A percentile compares a stretch with the other conserved stretches of the same genome.
phyloP scores from a whole-genome alignment of 2,329 filamentous ascomycete genomes.

The Fusarium newnesense region DNA sequence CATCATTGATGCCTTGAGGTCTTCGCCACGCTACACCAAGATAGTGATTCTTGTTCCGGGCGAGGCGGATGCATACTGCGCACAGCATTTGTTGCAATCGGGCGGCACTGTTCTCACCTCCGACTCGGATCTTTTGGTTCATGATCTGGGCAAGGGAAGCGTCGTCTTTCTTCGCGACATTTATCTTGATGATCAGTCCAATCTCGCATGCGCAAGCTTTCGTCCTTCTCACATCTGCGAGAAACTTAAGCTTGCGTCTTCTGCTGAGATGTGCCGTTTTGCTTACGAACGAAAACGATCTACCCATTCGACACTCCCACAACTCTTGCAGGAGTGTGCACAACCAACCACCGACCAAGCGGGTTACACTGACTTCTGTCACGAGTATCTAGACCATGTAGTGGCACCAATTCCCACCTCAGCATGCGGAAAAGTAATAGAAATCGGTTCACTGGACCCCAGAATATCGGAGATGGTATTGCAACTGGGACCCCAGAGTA shows the following conservation, averaged over 20 bases:
- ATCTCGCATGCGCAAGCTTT: slow-evolving; percentile 44
- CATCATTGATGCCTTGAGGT: slow-evolving; percentile 75
- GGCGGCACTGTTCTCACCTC: slow-evolving; percentile 75
- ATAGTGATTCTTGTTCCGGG: slow-evolving; percentile 74
- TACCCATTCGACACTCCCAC: slow-evolving; percentile 44
- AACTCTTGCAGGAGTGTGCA: slow-evolving; percentile 45
- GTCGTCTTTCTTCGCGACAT: slow-evolving; percentile 78
- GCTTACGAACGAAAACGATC: slow-evolving; percentile 50
- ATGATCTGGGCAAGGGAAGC: slow-evolving; percentile 73
- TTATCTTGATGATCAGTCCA: slow-evolving; percentile 47
- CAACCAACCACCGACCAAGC: slow-evolving; percentile 28
- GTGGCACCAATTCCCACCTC: slow-evolving; percentile 29
- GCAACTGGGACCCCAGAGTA: slow-evolving; percentile 38
- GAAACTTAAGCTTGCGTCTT: slow-evolving; percentile 53
- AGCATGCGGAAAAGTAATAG: slow-evolving; percentile 5
- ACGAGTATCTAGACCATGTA: slow-evolving; percentile 47
- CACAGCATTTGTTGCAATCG: slow-evolving; percentile 65
- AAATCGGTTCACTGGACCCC: slow-evolving; percentile 48
- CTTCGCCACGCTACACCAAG: slow-evolving; percentile 53
- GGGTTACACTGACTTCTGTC: slow-evolving; percentile 46
- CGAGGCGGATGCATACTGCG: slow-evolving; percentile 88
- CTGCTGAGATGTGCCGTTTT: slow-evolving; percentile 45
- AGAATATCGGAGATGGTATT: slow-evolving; percentile 53
- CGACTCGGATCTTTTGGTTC: slow-evolving; percentile 87
- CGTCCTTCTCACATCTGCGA: slow-evolving; percentile 52